These are phyloP conservation scores for Dioscorea dumetorum DNA, from an alignment of 106 monocot species.

Conservation along the genomic window DNA sequence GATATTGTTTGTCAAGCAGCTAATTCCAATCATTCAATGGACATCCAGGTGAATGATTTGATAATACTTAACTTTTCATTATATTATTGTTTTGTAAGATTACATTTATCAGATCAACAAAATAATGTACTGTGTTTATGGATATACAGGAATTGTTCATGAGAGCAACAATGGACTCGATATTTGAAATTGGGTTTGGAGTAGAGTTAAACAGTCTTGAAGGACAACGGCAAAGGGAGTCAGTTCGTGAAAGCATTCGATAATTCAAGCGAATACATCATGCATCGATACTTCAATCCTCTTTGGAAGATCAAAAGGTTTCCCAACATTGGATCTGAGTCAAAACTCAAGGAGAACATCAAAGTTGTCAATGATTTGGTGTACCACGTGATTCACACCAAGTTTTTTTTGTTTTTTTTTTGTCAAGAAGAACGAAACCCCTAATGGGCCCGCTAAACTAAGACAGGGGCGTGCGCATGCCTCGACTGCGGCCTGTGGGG, in stretches of 20 bases:
- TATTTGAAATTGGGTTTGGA: conserved; percentile 1
- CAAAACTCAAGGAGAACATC: not conserved
- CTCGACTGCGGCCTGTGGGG: too few relatives aligned
- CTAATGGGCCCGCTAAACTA: too few relatives aligned
- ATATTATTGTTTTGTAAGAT: too few relatives aligned
- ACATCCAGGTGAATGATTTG: too few relatives aligned
- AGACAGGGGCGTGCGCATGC: too few relatives aligned
- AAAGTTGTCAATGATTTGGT: conserved; percentile 1
- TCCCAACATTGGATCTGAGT: not conserved
- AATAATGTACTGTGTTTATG: not conserved
- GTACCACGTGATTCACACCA: too few relatives aligned
- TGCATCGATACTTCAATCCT: not conserved
- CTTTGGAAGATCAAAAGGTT: conserved; percentile 7
- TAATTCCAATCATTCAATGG: not conserved
- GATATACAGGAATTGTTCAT: conserved; percentile 4
- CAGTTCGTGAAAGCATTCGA: not conserved
- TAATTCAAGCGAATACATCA: not conserved
- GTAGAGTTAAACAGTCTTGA: not conserved
- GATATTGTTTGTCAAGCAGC: not conserved
- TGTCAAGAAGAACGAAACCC: too few relatives aligned
- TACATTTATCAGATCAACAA: too few relatives aligned
- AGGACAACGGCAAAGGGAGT: not conserved
- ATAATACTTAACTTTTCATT: too few relatives aligned
- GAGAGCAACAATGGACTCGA: conserved; percentile 2
- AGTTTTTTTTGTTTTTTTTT: too few relatives aligned